These are phyloP conservation scores for Paragyromitra xinjiangensis DNA, from an alignment of 495 filamentous ascomycete genomes.

Conservation along the genomic window DNA sequence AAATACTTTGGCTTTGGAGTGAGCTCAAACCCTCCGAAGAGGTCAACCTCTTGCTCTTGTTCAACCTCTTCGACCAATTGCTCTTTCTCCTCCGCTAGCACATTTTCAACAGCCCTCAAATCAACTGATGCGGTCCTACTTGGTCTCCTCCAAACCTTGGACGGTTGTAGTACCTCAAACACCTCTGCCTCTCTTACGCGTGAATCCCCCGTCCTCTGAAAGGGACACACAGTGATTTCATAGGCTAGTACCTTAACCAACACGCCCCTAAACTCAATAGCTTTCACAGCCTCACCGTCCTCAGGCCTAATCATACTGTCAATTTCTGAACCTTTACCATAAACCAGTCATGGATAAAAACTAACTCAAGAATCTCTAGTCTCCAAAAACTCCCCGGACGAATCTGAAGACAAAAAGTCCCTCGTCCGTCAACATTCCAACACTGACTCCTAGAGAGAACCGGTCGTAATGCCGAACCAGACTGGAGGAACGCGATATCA, in stretches of 20 bases:
- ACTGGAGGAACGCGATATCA: constrained; percentile 56
- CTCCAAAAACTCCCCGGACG: constrained; percentile 57
- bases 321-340: constrained; percentile 8
- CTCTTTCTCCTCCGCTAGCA: constrained; percentile 17
- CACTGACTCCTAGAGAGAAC: constrained; percentile 55
- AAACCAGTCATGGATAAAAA: background rate
- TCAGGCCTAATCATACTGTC: constrained; percentile 36
- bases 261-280: constrained; percentile 50
- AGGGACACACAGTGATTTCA: constrained; percentile 54
- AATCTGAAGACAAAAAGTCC: constrained; percentile 54
- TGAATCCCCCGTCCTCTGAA: constrained; percentile 45
- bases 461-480: constrained; percentile 52
- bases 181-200: constrained; percentile 37
- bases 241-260: constrained; percentile 53
- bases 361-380: constrained; percentile 56
- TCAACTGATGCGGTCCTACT: constrained; percentile 28
- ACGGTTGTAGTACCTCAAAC: constrained; percentile 45
- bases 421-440: constrained; percentile 56
- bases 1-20: constrained; percentile 19
- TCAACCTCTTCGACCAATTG: constrained; percentile 21
- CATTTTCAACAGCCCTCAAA: constrained; percentile 28
- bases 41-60: constrained; percentile 18
- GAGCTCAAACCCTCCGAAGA: constrained; percentile 38
- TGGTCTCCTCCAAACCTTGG: constrained; percentile 55
- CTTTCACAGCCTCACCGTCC: constrained; percentile 40